Base-by-base conservation (phyloP, 2,329 filamentous ascomycete genomes). In the Pseudogymnoascus sp. region DNA sequence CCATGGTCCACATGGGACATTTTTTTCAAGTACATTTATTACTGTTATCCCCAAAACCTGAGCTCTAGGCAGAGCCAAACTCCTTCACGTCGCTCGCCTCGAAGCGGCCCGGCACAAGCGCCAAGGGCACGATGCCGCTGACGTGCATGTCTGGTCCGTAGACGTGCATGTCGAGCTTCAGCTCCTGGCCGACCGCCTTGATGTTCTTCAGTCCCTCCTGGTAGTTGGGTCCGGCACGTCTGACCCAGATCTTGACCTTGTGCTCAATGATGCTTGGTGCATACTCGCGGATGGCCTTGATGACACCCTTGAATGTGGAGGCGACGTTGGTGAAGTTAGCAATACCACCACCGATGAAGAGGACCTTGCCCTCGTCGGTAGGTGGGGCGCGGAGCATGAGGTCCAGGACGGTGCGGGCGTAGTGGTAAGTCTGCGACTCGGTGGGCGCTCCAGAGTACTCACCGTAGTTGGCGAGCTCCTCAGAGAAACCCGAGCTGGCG, bases 251-350 rank as follows among this genome's bases (percentile, higher is more conserved):
- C 81, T 96, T 89, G 69, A 95, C 91, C 74, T 96, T 96, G 88
- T 99, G 95, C 85, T 99, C 95, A 75, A 87, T 86, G 70, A 99
- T 86, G 68, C 89, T 84, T 67, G 87, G 87, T 65, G 93, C 85
- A 71, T 93, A 92, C 80, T 98, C 95, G 69, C 93, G 88, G 69
- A 99, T 86, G 65, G 95, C 95, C 71, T 91, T 89, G 77, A 99
- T 99, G 78, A 99, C 93, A 82, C 95, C 95, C 87, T 99, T 99
- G 89, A 99, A 99, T 68, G 95, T 99, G 72, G 90, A 95, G 66
- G 95, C 95, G 62, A 99, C 95, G 81, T 98, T 99, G 84, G 95
- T 99, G 84, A 99, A 99, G 89, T 99, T 99, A 84, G 95, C 95
- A 85, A 99, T 99, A 85, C 95, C 95, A 82, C 95, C 95, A 78